Conservation (phyloP, 2,329 filamentous ascomycete genomes). For the Rutstroemia sp. region DNA sequence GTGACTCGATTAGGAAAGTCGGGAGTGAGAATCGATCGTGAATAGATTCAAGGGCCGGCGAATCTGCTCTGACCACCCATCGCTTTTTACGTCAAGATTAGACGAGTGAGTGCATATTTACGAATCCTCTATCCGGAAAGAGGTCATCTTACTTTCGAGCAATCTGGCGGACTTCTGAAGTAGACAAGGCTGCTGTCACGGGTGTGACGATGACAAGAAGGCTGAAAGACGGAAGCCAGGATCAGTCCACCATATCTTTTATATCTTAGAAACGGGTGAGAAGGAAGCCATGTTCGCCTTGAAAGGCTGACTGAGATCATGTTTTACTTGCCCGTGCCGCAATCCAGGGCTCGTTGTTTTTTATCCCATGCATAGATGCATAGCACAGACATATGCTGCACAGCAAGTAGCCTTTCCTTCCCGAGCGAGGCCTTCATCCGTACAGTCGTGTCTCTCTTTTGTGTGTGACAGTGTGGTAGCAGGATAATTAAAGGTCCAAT, state of each 20-base stretch:
- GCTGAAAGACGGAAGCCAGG: neutral
- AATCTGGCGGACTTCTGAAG: no score
- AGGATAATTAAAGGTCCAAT: neutral
- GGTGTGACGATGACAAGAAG: neutral
- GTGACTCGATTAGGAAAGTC: neutral
- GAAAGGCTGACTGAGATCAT: constrained; percentile 5
- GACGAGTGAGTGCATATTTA: neutral
- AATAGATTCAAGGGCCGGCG: neutral
- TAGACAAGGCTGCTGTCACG: neutral
- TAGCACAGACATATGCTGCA: neutral
- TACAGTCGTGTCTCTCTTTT: neutral
- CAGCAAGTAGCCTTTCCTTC: constrained; percentile 3
- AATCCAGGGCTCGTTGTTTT: neutral
- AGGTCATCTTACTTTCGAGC: neutral
- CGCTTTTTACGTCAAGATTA: neutral
- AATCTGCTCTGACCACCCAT: neutral
- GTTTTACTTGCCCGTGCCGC: constrained; percentile 1
- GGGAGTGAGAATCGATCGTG: no score
- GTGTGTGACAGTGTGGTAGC: neutral
- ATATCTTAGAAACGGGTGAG: neutral
- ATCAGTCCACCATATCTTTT: neutral
- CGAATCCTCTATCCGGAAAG: neutral
- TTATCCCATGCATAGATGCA: neutral
- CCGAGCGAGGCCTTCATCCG: constrained; percentile 3
- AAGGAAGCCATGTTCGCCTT: constrained; percentile 4